Base-by-base conservation (phyloP, 169 alveolate species). In the Eimeria necatrix region DNA sequence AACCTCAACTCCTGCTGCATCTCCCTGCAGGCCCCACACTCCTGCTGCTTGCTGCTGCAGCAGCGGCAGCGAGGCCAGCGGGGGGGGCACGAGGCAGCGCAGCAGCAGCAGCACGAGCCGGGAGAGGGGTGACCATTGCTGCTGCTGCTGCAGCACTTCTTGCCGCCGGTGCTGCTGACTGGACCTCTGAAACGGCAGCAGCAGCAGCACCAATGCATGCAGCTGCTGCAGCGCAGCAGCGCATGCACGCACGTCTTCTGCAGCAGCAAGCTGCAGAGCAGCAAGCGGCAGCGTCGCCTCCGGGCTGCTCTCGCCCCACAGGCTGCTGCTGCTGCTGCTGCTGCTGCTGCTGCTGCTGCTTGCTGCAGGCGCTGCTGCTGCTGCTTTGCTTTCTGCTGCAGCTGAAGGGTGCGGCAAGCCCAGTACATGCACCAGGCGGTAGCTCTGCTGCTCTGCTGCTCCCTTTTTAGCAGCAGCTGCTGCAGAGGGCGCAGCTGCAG, bases 11-110 rank as follows among this genome's bases (percentile, higher is more conserved):
- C 90, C 90, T 81, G 51, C 90, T 51, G 90, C 52, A n/a, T 51
- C 90, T 52, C 56, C 53, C 9, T 22, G 52, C 74, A 3, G 12
- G 53, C 56, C 73, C 4, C 26, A 7, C 8, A 10, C 56, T 6
- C 24, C 14, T 51, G 74, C 90, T 52, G 90, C 90, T 81, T 81
- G 90, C 90, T 81, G 90, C 90, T 81, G 90, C 90, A 81, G 90
- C 90, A 81, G 73, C 53, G 90, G 90, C 52, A 53, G 74, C 51
- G 90, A 81, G 6, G 26, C 90, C 22, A 81, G 73, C 7, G 90
- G 90, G 20, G 70, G 73, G 7, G 52, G 24, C 32, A 53, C 74
- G 10, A 81, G 73, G 24, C 24, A 81, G 32, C 74, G 49, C 22
- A 81, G 41, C 56, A 81, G 74, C 90, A 81, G 74, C 90, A 51